Conservation (phyloP, 2,329 filamentous ascomycete species). For the Chrysoporthe austroafricana region DNA sequence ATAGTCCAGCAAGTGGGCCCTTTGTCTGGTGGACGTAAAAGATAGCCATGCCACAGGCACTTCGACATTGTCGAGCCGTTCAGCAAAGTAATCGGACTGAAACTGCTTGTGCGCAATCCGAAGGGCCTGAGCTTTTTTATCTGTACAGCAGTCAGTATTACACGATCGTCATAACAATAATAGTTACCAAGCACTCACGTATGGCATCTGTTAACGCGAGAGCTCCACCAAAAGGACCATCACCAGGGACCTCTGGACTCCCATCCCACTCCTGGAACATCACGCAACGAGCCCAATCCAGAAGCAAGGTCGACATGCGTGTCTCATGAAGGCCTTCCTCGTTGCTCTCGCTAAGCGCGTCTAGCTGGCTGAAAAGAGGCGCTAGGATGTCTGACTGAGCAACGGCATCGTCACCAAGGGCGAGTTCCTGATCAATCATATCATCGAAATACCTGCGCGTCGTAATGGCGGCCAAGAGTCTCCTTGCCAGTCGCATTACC, state of each 20-base stretch:
- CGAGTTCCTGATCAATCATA: slow-evolving; percentile 43
- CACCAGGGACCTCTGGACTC: slow-evolving; percentile 68
- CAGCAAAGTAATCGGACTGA: slow-evolving; percentile 73
- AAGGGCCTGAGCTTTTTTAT: slow-evolving; percentile 65
- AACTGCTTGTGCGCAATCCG: slow-evolving; percentile 73
- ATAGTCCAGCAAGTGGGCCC: slow-evolving; percentile 76
- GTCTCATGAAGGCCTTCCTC: slow-evolving; percentile 62
- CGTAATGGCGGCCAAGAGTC: slow-evolving; percentile 61
- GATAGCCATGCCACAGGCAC: slow-evolving; percentile 75
- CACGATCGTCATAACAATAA: not conserved
- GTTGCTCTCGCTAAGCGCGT: slow-evolving; percentile 51
- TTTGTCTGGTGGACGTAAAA: slow-evolving; percentile 63
- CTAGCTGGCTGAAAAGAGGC: slow-evolving; percentile 56
- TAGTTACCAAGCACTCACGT: slow-evolving; percentile 56
- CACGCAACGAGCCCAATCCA: slow-evolving; percentile 76
- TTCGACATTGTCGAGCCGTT: slow-evolving; percentile 73
- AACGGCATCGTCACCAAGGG: slow-evolving; percentile 37
- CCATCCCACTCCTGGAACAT: slow-evolving; percentile 84
- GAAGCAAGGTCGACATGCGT: slow-evolving; percentile 57
- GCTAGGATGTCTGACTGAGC: slow-evolving; percentile 49
- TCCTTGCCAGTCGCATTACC: slow-evolving; percentile 60
- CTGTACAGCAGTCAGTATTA: slow-evolving; percentile 42
- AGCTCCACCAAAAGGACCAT: slow-evolving; percentile 76
- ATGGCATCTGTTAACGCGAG: slow-evolving; percentile 73
- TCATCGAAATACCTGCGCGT: slow-evolving; percentile 56